Conservation (phyloP, 2,329 filamentous ascomycete genomes). For the Ophiostoma australiae region DNA sequence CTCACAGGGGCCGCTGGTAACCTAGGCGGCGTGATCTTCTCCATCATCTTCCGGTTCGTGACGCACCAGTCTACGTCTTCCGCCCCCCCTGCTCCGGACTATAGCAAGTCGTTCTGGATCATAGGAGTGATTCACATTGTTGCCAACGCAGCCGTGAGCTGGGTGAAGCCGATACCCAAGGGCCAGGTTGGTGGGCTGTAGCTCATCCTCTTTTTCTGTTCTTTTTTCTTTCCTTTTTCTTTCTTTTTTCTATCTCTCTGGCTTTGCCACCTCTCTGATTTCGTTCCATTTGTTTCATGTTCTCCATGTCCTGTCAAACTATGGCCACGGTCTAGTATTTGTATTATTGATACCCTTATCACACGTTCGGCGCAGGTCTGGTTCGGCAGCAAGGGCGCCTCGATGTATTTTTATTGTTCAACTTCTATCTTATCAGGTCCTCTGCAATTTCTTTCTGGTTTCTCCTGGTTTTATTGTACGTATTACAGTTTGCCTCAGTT, state of each 20-base stretch:
- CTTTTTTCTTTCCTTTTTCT: constrained; percentile 2
- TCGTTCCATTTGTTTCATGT: background rate
- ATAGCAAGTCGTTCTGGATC: constrained; percentile 70
- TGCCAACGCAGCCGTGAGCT: constrained; percentile 59
- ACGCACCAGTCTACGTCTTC: constrained; percentile 27
- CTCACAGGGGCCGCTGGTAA: constrained; percentile 77
- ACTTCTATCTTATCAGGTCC: background rate
- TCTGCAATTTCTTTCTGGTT: background rate
- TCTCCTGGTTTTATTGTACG: background rate
- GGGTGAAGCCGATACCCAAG: constrained; percentile 52
- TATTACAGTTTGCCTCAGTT: background rate
- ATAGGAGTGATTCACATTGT: constrained; percentile 71
- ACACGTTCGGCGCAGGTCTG: background rate
- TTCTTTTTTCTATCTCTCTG: background rate
- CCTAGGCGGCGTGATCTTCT: constrained; percentile 77
- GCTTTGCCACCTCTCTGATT: too few relatives aligned
- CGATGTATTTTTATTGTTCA: background rate
- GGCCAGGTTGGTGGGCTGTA: constrained; percentile 47
- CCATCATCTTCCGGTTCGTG: constrained; percentile 71
- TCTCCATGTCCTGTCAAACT: background rate
- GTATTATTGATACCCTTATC: constrained; percentile 8
- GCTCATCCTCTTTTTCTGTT: background rate
- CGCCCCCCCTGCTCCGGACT: constrained; percentile 41
- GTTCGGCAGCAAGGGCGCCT: background rate
- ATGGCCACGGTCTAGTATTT: background rate